Percentiles rank a stretch among this genome's conserved stretches.
Conservation (phyloP, 148 eudicot species). For the Beta vulgaris region DNA sequence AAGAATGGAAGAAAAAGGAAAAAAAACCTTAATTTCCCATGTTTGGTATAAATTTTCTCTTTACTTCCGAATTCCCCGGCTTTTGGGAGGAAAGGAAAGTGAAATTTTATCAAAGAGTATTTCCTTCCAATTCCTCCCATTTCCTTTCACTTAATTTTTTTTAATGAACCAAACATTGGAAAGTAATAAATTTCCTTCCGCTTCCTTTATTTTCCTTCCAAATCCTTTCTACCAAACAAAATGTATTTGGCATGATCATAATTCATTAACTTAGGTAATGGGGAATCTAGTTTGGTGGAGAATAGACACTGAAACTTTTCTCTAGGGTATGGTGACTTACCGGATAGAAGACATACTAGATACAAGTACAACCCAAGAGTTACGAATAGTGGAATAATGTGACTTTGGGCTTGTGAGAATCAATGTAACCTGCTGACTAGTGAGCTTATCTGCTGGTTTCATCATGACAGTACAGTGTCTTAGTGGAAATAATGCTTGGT, state of each 20-base stretch:
- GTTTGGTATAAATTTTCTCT: no score
- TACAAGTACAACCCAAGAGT: neutral
- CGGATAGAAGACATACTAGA: neutral
- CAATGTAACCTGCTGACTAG: neutral
- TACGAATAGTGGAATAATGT: neutral
- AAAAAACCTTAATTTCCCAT: no score
- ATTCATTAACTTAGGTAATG: neutral
- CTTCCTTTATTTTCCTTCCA: no score
- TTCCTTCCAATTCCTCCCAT: no score
- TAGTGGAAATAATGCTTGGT: neutral
- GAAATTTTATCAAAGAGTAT: no score
- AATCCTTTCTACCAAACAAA: no score
- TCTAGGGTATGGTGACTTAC: neutral
- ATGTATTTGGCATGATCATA: neutral
- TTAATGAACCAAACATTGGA: no score
- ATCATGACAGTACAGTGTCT: neutral
- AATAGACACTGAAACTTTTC: neutral
- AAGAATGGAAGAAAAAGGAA: neutral
- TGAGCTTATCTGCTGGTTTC: neutral
- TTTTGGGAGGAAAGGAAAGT: no score
- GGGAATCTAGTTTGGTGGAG: neutral
- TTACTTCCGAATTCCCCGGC: no score
- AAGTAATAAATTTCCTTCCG: no score
- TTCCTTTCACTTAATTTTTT: no score
- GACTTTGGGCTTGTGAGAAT: conserved; percentile 15